phyloP scores from a whole-genome alignment of 2,329 filamentous ascomycete species.

The Fusarium incarnatum region DNA sequence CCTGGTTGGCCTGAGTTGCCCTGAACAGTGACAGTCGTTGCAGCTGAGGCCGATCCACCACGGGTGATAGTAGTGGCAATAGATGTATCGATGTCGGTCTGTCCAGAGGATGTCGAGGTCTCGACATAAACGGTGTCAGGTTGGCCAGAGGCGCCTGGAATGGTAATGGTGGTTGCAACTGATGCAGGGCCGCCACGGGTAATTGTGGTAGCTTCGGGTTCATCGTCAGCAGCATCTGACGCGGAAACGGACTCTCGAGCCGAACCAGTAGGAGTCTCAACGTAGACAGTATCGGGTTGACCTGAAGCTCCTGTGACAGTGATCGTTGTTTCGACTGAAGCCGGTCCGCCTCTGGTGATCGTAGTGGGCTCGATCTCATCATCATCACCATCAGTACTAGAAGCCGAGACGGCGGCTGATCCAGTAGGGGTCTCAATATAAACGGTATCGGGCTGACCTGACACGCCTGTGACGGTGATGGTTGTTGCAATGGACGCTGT shows the following conservation, averaged over 20 bases:
- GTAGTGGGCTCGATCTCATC: too few relatives aligned
- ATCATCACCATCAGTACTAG: too few relatives aligned
- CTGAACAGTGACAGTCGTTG: neutral
- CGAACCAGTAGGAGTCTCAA: neutral
- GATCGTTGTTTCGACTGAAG: too few relatives aligned
- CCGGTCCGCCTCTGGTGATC: neutral
- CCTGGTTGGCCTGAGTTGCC: neutral
- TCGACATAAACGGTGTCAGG: neutral
- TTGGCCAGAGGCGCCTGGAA: neutral
- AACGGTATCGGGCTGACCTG: too few relatives aligned
- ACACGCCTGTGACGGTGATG: too few relatives aligned
- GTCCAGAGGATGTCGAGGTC: neutral
- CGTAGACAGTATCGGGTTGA: neutral
- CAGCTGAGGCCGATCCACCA: neutral
- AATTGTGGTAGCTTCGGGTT: neutral
- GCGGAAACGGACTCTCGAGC: too few relatives aligned
- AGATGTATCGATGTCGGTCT: rapidly evolving
- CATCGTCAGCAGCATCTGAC: neutral
- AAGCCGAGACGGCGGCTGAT: too few relatives aligned
- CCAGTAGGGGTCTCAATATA: neutral
- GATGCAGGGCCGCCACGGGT: constrained; percentile 3
- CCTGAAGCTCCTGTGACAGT: neutral
- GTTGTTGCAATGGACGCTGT: too few relatives aligned
- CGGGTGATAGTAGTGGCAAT: neutral
- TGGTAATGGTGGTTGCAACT: neutral